Base-by-base conservation (phyloP, 768 basidiomycete species). In the Hypsizygus marmoreus region DNA sequence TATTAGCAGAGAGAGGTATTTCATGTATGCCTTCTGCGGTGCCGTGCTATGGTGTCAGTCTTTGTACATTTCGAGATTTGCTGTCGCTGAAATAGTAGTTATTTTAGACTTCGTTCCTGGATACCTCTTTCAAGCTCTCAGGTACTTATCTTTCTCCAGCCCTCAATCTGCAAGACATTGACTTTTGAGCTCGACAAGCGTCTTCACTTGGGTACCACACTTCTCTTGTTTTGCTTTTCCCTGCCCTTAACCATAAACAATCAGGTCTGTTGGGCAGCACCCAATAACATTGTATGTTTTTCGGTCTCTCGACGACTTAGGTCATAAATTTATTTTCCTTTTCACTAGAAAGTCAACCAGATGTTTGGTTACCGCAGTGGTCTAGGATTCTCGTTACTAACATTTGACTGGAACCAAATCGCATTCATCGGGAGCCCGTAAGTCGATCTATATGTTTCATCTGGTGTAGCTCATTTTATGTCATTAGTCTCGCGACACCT, bases 371-470 rank as follows among this genome's bases (percentile, higher is more conserved):
- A 79, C 51, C 71, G 66, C 45, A 74, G 70, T 43, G 76, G 75
- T 7, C 60, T 79, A 10, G 79, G 79, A n/a, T 75, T 80, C 53
- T 77, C 75, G 4, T 31, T 78, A 24, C 48, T 79, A 14, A 77
- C 76, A 4, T 77, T 82, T 54, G 82, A 82, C 58, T 82, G 82
- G 81, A 75, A 73, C 39, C 80, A 86, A 59, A 86, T 89, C 42
- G 81, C 84, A 4, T 88, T 35, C 24, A 52, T 80, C 45, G 83
- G 82, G 10, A 80, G 80, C 49, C 83, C 83, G 77, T 77, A 58
- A 56, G 77, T 70, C 12, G 17, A 35, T 13, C 51, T 29, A 16
- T 23, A 34, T 17, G 8, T 28, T 17, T 47, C 16, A 50, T 24
- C 19, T 47, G 41, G 36, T 46, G 32, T 37, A 42, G 46, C 51